Evolutionary conservation across 768 basidiomycete species (phyloP), one percentile per base, ranked within the genome.

Genomic region (Auricularia cornea): DNA sequence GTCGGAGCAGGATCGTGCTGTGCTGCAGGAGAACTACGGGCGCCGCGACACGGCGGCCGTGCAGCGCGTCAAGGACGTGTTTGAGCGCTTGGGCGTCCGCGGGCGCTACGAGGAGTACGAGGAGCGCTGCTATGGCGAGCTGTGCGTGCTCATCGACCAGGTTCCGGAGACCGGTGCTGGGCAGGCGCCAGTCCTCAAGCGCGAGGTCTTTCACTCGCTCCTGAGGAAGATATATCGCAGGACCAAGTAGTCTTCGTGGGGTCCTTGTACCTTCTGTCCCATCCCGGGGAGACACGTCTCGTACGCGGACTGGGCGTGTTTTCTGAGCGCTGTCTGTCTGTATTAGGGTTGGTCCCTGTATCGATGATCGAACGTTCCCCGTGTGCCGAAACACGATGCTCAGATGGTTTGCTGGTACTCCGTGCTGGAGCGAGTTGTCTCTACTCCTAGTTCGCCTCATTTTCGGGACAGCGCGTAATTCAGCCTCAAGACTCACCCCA

Each of bases 131-230:
- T 92, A 95, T 69, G 75, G 74, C 65, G 77, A 79, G 69, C 74
- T 99, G 66, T 87, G 80, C 60, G 78, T 70, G 51, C 72, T 91
- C 72, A 97, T 98, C 68, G 85, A 83, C 29, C 75, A 71, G 10
- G 88, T 97, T 87, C 88, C 0, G 92, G 92, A 77, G 73, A 72
- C 11, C 31, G 26, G 0, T 61, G 4, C 70, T 72, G 51, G 66
- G 69, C 35, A 38, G 16, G 35, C 35, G 16, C 35, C 68, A 29
- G 62, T 66, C 5, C 70, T 85, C 63, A 82, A 83, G 70, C 72
- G 79, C 29, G 86, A 85, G 65, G 89, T 97, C 63, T 96, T 98
- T 76, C 81, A 80, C 65, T 86, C 82, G 68, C 98, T 97, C 79
- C 76, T 98, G 73, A 81, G 82, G 64, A 98, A 98, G 81, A 95